phyloP scores from a whole-genome alignment of 2,329 filamentous ascomycete species.

The Neurospora sp. region DNA sequence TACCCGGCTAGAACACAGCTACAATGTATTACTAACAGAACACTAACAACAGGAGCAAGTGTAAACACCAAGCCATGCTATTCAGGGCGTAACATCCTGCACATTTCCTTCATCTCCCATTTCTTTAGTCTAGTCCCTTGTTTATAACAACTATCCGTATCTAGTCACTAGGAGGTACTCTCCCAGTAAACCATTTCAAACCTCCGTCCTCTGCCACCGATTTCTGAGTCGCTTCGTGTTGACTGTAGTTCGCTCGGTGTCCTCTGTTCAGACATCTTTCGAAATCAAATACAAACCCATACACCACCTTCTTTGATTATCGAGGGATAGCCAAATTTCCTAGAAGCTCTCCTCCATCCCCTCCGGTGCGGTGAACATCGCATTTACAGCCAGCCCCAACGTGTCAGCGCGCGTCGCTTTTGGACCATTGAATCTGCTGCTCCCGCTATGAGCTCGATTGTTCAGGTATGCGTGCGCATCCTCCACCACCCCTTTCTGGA shows the following conservation, averaged over 20 bases:
- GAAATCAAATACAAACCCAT: not conserved
- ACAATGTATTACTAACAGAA: not conserved
- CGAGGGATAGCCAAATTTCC: not conserved
- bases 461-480: constrained; percentile 42
- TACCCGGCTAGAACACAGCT: not conserved
- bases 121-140: not conserved
- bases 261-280: not conserved
- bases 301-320: too few species aligned
- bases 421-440: constrained; percentile 33
- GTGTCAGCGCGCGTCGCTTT: constrained; percentile 32
- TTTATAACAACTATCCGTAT: not conserved
- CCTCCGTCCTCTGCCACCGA: not conserved
- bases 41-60: not conserved
- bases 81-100: not conserved
- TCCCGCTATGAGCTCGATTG: constrained; percentile 35
- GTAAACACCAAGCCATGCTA: not conserved
- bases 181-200: not conserved
- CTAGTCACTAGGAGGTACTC: not conserved
- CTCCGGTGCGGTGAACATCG: constrained; percentile 23
- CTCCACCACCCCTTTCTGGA: constrained; percentile 30
- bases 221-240: not conserved
- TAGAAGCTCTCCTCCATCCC: constrained; percentile 17
- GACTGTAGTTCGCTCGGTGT: not conserved
- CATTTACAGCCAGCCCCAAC: constrained; percentile 32
- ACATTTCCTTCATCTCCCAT: not conserved